Evolutionary conservation across 1,284 basidiomycete genomes (phyloP).

Genomic region (Trichosporon inkin): DNA sequence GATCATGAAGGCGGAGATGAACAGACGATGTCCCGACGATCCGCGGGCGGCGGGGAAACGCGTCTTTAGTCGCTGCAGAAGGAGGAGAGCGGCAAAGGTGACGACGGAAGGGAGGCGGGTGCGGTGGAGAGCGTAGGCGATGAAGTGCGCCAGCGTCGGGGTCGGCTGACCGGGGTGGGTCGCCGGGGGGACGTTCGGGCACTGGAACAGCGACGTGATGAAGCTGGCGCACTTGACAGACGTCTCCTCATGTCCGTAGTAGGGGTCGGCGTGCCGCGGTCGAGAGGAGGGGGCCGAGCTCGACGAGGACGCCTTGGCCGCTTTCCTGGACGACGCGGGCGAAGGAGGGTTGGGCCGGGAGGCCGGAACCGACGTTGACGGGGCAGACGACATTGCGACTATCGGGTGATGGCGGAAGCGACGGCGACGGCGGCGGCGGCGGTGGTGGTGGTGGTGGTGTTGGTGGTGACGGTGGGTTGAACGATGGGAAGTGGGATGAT

Average conservation of each 20-base stretch:
- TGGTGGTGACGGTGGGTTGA: background rate
- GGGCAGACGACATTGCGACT: conserved; percentile 23
- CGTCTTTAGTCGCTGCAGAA: conserved; percentile 80
- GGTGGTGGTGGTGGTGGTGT: background rate
- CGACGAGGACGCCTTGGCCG: conserved; percentile 41
- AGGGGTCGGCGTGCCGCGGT: conserved; percentile 57
- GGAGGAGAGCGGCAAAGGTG: conserved; percentile 77
- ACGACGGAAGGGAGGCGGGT: conserved; percentile 77
- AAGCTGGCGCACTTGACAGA: conserved; percentile 65
- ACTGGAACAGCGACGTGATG: conserved; percentile 54
- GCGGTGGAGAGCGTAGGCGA: conserved; percentile 84
- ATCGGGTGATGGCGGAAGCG: no score
- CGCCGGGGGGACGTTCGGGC: conserved; percentile 48
- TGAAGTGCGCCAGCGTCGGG: conserved; percentile 69
- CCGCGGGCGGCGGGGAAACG: conserved; percentile 88
- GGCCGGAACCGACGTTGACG: conserved; percentile 30
- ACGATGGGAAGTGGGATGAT: background rate
- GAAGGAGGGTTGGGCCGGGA: conserved; percentile 40
- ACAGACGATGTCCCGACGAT: conserved; percentile 83
- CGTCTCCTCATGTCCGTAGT: conserved; percentile 71
- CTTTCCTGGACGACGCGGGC: conserved; percentile 43
- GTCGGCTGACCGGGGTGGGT: conserved; percentile 45
- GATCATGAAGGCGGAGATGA: conserved; percentile 93
- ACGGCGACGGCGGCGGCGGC: no score
- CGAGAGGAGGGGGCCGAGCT: conserved; percentile 41